phyloP scores from a whole-genome alignment of 139 green algal genomes.

The Pycnococcus provasolii region DNA sequence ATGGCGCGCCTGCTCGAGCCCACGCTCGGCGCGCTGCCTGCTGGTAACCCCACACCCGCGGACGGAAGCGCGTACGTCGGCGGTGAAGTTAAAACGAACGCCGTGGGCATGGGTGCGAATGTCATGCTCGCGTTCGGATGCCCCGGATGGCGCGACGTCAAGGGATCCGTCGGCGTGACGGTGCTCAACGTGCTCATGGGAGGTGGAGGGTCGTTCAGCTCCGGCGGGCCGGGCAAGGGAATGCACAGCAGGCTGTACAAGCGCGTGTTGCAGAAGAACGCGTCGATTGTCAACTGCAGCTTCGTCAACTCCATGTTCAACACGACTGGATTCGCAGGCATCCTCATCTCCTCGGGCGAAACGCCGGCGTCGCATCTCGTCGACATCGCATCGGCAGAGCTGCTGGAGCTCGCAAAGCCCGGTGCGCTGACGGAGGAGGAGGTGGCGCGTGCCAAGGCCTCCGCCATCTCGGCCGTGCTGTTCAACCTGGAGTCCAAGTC shows the following conservation, averaged over 20 bases:
- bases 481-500: conserved; percentile 84
- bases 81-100: conserved; percentile 23
- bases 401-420: conserved; percentile 40
- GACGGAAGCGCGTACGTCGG: conserved; percentile 45
- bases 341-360: conserved; percentile 47
- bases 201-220: conserved; percentile 81
- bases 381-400: conserved; percentile 35
- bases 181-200: conserved; percentile 58
- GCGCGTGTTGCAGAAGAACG: conserved; percentile 72
- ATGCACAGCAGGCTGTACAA: conserved; percentile 95
- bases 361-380: conserved; percentile 29
- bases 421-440: conserved; percentile 48
- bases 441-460: conserved; percentile 75
- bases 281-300: conserved; percentile 72
- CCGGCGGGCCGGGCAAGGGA: conserved; percentile 81
- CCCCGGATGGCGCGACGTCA: conserved; percentile 78
- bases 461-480: conserved; percentile 50
- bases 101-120: conserved; percentile 32
- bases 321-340: conserved; percentile 70
- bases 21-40: conserved; percentile 24
- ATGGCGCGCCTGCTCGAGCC: conserved; percentile 21
- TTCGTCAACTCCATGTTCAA: conserved; percentile 81
- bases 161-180: conserved; percentile 62
- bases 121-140: conserved; percentile 64
- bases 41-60: neutral